Conservation (phyloP, 2,329 filamentous ascomycete species). For the Hymenoscyphus repandus region DNA sequence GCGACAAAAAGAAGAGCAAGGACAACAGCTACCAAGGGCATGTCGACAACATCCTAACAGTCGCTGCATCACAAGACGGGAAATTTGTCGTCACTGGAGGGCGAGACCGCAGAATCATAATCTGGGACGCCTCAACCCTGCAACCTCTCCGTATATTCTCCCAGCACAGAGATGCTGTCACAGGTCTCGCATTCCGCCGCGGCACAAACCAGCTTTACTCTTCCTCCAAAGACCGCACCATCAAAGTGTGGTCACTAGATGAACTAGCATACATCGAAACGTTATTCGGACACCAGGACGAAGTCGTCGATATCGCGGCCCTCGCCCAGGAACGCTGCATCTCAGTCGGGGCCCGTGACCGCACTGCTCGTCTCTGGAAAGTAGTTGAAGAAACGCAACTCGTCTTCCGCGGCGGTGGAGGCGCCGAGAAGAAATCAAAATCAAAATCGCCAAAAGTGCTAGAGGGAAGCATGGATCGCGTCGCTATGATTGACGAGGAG, state of each 20-base stretch:
- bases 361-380: slow-evolving; percentile 92
- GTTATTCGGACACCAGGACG: slow-evolving; percentile 91
- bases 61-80: slow-evolving; percentile 84
- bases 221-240: slow-evolving; percentile 81
- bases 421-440: slow-evolving; percentile 44
- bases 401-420: slow-evolving; percentile 82
- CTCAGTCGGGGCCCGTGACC: slow-evolving; percentile 83
- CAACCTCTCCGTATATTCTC: slow-evolving; percentile 76
- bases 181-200: slow-evolving; percentile 76
- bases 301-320: slow-evolving; percentile 77
- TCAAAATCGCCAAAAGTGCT: slow-evolving; percentile 39
- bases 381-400: slow-evolving; percentile 93
- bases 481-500: slow-evolving; percentile 83
- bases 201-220: slow-evolving; percentile 92
- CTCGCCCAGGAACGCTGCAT: slow-evolving; percentile 84
- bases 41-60: slow-evolving; percentile 70
- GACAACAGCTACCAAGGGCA: slow-evolving; percentile 71
- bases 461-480: slow-evolving; percentile 85
- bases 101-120: slow-evolving; percentile 74
- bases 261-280: slow-evolving; percentile 94
- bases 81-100: slow-evolving; percentile 90
- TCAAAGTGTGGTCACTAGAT: slow-evolving; percentile 92
- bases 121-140: slow-evolving; percentile 79
- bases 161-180: slow-evolving; percentile 88
- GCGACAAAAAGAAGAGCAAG: slow-evolving; percentile 52